Percentiles rank a stretch among this genome's conserved stretches.
phyloP scores from a whole-genome alignment of 106 monocot genomes.

The Dioscorea dumetorum region DNA sequence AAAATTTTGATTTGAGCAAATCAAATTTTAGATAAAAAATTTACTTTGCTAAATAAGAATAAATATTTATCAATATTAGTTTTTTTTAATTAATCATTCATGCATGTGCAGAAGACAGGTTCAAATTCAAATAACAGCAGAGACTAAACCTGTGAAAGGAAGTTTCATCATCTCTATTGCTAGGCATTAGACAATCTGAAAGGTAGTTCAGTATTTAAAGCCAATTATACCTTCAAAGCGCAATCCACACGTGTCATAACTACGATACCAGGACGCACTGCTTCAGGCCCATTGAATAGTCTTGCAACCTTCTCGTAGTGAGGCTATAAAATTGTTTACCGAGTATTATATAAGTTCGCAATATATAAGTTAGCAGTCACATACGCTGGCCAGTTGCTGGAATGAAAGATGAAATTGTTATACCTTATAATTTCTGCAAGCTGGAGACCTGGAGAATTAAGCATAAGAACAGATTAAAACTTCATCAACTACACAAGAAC shows the following conservation, averaged over 20 bases:
- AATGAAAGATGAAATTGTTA: conserved; percentile 1
- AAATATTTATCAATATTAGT: no score
- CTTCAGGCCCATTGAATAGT: no score
- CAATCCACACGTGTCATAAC: conserved; percentile 90
- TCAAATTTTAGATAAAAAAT: no score
- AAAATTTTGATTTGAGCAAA: no score
- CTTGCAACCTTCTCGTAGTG: conserved; percentile 93
- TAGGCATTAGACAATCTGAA: no score
- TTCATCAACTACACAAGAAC: not conserved
- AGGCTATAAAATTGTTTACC: conserved; percentile 47
- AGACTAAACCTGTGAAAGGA: no score
- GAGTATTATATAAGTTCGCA: no score
- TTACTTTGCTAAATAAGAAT: no score
- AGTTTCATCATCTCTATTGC: no score
- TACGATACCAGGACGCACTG: conserved; percentile 84
- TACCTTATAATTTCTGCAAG: conserved; percentile 99
- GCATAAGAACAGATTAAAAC: not conserved
- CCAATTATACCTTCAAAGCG: conserved; percentile 69
- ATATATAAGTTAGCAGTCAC: conserved; percentile 2
- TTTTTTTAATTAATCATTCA: no score
- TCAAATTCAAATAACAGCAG: no score
- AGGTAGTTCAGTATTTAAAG: not conserved
- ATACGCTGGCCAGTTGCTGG: not conserved
- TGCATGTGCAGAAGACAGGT: no score
- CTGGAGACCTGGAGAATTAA: conserved; percentile 66